phyloP scores from a whole-genome alignment of 2,329 filamentous ascomycete species.

The Zasmidium citrigriseum region DNA sequence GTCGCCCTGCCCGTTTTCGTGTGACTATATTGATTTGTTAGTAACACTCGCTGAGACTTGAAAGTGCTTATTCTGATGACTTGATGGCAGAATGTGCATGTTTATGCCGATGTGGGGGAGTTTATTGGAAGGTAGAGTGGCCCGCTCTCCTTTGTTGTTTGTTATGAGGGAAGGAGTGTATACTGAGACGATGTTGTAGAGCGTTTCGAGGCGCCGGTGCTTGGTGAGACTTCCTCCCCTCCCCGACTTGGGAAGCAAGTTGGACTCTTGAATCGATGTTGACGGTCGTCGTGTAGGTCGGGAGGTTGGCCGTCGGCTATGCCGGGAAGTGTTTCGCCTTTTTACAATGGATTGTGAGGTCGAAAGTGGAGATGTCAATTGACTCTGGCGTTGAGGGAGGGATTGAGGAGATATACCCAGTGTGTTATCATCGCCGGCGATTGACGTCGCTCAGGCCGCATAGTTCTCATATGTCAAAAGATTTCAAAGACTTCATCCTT shows the following conservation, averaged over 20 bases:
- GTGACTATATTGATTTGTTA: neutral
- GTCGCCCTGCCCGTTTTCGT: conserved; percentile 1
- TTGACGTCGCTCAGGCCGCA: neutral
- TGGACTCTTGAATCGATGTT: neutral
- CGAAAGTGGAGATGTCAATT: neutral
- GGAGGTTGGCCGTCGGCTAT: neutral
- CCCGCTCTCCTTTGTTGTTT: too few species aligned
- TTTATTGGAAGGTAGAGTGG: conserved; percentile 13
- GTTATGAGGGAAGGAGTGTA: neutral
- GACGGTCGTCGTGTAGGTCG: neutral
- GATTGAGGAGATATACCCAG: neutral
- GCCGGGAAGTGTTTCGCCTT: conserved; percentile 1
- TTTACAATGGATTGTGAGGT: neutral
- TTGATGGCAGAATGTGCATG: conserved; percentile 3
- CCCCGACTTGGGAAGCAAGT: neutral
- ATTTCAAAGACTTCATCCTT: neutral
- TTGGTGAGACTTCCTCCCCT: conserved; percentile 3
- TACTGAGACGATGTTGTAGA: conserved; percentile 5
- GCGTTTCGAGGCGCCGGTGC: conserved; percentile 5
- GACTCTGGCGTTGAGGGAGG: neutral
- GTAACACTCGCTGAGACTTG: neutral
- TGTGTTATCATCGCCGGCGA: neutral
- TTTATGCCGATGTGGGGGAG: conserved; percentile 11
- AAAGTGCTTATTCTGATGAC: conserved; percentile 6
- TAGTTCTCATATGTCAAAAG: neutral